These are phyloP conservation scores for Dysphania ambrosioides DNA, from an alignment of 148 eudicot species.

Conservation along the genomic window DNA sequence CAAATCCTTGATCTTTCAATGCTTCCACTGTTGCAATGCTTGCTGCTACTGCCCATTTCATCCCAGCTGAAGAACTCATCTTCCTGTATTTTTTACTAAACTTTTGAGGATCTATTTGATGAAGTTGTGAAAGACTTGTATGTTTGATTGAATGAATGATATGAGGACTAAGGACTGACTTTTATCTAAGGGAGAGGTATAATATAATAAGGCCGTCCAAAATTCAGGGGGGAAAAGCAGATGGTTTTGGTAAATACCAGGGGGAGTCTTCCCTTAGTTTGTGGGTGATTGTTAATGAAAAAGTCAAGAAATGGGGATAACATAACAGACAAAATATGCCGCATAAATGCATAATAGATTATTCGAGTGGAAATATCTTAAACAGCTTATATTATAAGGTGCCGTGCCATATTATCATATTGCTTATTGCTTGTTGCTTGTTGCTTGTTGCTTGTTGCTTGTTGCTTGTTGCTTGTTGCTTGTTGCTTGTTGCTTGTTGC, in stretches of 20 bases:
- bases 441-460: too few species aligned
- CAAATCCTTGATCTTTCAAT: constrained; percentile 27
- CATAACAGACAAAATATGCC: neutral
- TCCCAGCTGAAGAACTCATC: neutral
- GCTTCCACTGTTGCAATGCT: constrained; percentile 25
- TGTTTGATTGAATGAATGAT: neutral
- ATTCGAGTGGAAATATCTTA: too few species aligned
- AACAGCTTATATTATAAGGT: too few species aligned
- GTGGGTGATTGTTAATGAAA: neutral
- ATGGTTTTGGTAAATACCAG: neutral
- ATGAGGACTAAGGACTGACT: neutral
- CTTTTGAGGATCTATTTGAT: neutral
- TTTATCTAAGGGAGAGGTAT: neutral
- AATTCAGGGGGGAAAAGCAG: neutral
- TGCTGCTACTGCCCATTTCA: constrained; percentile 13
- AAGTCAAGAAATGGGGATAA: neutral
- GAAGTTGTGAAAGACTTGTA: neutral
- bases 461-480: too few species aligned
- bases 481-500: too few species aligned
- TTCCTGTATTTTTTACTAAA: neutral
- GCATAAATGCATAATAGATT: too few species aligned
- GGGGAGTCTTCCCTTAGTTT: neutral
- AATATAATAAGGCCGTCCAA: neutral
- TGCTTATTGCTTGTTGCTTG: too few species aligned
- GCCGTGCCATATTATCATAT: too few species aligned